Evolutionary conservation across 2,329 filamentous ascomycete genomes (phyloP).

Genomic region (Ophiostoma sp.): DNA sequence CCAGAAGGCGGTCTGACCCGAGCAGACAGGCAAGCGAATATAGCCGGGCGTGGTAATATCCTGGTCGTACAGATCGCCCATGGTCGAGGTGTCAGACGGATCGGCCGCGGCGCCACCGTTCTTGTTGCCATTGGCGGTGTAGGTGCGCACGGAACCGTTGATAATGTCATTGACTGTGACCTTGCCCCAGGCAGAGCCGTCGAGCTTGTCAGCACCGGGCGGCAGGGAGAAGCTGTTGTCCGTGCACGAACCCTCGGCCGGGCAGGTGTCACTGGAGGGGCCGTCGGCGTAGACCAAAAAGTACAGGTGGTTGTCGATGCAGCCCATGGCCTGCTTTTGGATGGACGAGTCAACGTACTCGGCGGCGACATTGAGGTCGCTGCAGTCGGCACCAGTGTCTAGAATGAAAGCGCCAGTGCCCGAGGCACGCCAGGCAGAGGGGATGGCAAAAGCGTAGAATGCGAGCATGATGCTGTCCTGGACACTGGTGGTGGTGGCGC

Average conservation of each 20-base stretch:
- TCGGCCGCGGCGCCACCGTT: slow-evolving; percentile 36
- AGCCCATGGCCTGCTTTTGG: slow-evolving; percentile 32
- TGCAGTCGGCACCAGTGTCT: slow-evolving; percentile 38
- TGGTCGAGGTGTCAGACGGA: slow-evolving; percentile 31
- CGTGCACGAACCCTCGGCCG: slow-evolving; percentile 24
- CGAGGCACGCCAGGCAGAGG: slow-evolving; percentile 36
- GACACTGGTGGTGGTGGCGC: neutral
- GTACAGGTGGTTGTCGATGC: slow-evolving; percentile 36
- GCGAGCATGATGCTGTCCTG: slow-evolving; percentile 27
- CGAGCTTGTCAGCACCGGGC: slow-evolving; percentile 35
- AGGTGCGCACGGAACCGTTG: slow-evolving; percentile 35
- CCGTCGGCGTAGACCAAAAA: slow-evolving; percentile 38
- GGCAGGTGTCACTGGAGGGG: neutral
- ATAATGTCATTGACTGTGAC: slow-evolving; percentile 36
- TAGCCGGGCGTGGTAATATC: slow-evolving; percentile 41
- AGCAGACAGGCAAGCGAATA: slow-evolving; percentile 43
- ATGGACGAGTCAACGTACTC: slow-evolving; percentile 31
- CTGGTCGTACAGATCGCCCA: slow-evolving; percentile 32
- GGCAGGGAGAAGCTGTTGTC: slow-evolving; percentile 35
- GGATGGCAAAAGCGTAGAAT: slow-evolving; percentile 39
- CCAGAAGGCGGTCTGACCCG: slow-evolving; percentile 36
- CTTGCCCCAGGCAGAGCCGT: slow-evolving; percentile 32
- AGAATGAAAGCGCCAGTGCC: slow-evolving; percentile 37
- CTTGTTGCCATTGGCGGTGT: slow-evolving; percentile 35
- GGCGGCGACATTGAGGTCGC: slow-evolving; percentile 29